phyloP scores from a whole-genome alignment of 805 yeast genomes.

The Ogataea neopini region DNA sequence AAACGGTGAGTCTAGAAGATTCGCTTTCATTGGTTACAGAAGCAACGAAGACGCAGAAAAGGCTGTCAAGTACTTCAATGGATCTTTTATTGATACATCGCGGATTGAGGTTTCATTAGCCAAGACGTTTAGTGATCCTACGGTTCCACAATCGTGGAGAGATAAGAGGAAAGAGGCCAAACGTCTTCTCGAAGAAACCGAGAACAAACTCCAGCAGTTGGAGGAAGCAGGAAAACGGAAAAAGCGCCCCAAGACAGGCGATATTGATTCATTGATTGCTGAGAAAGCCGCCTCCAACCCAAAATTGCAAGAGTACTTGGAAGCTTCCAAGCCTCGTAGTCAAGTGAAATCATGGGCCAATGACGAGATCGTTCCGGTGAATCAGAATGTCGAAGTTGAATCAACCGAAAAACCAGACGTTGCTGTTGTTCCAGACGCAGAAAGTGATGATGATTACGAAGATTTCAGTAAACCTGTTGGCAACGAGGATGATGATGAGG shows the following conservation, averaged over 20 bases:
- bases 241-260: conserved; percentile 37
- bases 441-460: conserved; percentile 55
- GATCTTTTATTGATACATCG: conserved; percentile 80
- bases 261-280: conserved; percentile 42
- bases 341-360: conserved; percentile 76
- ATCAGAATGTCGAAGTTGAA: conserved; percentile 15
- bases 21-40: conserved; percentile 89
- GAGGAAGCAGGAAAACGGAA: conserved; percentile 49
- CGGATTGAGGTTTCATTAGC: conserved; percentile 79
- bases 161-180: conserved; percentile 53
- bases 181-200: conserved; percentile 48
- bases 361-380: conserved; percentile 45
- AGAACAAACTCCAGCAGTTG: conserved; percentile 48
- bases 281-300: conserved; percentile 64
- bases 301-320: conserved; percentile 75
- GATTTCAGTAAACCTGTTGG: conserved; percentile 42
- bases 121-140: conserved; percentile 81
- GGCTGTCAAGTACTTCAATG: conserved; percentile 75
- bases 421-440: conserved; percentile 38
- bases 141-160: conserved; percentile 67
- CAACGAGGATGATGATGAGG: conserved; percentile 41
- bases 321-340: conserved; percentile 75
- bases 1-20: conserved; percentile 85
- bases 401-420: conserved; percentile 18
- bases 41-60: conserved; percentile 70